Evolutionary conservation across 495 filamentous ascomycete species (phyloP).

Genomic region (Ascobolus immersus): DNA sequence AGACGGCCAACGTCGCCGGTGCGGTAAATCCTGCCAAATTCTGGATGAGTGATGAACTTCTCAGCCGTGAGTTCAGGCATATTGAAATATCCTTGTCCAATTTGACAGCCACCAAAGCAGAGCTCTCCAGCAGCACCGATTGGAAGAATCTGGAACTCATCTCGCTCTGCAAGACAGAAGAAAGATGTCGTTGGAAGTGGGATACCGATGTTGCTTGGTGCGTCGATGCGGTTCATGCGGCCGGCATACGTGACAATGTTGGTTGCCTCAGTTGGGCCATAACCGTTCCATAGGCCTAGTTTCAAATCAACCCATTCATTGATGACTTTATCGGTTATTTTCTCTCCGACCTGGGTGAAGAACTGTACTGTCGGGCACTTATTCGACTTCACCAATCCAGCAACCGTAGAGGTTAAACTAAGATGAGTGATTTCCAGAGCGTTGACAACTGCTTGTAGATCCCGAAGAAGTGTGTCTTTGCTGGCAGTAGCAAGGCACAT

Average conservation of each 20-base stretch:
- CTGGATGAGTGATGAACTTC: conserved; percentile 39
- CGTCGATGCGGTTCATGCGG: conserved; percentile 19
- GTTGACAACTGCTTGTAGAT: conserved; percentile 34
- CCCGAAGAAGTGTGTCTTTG: conserved; percentile 36
- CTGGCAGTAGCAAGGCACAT: conserved; percentile 44
- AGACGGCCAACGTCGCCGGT: conserved; percentile 48
- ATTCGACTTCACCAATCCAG: conserved; percentile 33
- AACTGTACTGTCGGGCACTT: conserved; percentile 40
- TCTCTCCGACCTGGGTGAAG: conserved; percentile 45
- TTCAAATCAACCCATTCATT: conserved; percentile 36
- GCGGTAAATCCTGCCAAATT: conserved; percentile 41
- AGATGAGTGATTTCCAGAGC: conserved; percentile 41
- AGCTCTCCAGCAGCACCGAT: conserved; percentile 48
- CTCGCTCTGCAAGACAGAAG: conserved; percentile 29
- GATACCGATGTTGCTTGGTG: conserved; percentile 34
- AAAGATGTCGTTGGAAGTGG: conserved; percentile 45
- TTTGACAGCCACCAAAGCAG: conserved; percentile 62
- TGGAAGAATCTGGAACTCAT: conserved; percentile 25
- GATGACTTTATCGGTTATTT: conserved; percentile 38
- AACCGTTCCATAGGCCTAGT: conserved; percentile 47
- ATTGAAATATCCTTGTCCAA: conserved; percentile 40
- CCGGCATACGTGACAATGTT: conserved; percentile 46
- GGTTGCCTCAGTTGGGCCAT: conserved; percentile 46
- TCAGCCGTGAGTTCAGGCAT: conserved; percentile 26
- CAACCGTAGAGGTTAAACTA: conserved; percentile 53